Evolutionary conservation across 352 stramenopile species (phyloP).

Genomic region (Globisporangium perplexum): DNA sequence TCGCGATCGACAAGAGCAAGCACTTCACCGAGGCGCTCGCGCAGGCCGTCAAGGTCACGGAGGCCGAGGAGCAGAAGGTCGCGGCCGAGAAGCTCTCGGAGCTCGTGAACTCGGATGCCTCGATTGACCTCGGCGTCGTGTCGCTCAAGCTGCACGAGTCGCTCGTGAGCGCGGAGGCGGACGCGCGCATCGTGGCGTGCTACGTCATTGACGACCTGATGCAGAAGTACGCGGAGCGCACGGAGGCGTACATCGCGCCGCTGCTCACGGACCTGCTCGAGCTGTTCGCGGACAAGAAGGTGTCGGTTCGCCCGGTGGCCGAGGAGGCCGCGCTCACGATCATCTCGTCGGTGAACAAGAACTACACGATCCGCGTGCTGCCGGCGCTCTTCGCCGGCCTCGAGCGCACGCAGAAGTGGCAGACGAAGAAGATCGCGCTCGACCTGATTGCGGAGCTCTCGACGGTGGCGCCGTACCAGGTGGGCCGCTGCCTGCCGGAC

Average conservation of each 20-base stretch:
- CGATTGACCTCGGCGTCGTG: constrained; percentile 69
- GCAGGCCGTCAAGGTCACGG: constrained; percentile 62
- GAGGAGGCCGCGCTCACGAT: constrained; percentile 79
- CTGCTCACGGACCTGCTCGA: constrained; percentile 69
- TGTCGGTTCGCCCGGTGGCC: constrained; percentile 49
- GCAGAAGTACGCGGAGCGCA: constrained; percentile 79
- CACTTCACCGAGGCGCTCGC: constrained; percentile 84
- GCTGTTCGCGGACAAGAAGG: constrained; percentile 84
- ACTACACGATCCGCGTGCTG: constrained; percentile 81
- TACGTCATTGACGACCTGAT: constrained; percentile 82
- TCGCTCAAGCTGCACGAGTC: constrained; percentile 58
- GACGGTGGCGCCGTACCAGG: constrained; percentile 91
- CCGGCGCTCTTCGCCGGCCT: constrained; percentile 90
- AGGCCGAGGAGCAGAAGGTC: constrained; percentile 69
- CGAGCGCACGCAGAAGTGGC: constrained; percentile 92
- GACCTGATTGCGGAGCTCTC: constrained; percentile 92
- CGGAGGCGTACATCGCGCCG: constrained; percentile 72
- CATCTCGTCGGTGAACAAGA: constrained; percentile 81
- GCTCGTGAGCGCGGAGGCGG: constrained; percentile 45
- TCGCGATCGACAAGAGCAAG: constrained; percentile 88
- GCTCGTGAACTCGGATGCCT: constrained; percentile 63
- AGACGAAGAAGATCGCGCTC: constrained; percentile 95
- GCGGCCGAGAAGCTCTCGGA: constrained; percentile 84
- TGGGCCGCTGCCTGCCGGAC: constrained; percentile 93
- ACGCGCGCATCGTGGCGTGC: constrained; percentile 63